These are phyloP conservation scores for Fusarium heterosporum DNA, from an alignment of 2,329 filamentous ascomycete species.

Conservation along the genomic window DNA sequence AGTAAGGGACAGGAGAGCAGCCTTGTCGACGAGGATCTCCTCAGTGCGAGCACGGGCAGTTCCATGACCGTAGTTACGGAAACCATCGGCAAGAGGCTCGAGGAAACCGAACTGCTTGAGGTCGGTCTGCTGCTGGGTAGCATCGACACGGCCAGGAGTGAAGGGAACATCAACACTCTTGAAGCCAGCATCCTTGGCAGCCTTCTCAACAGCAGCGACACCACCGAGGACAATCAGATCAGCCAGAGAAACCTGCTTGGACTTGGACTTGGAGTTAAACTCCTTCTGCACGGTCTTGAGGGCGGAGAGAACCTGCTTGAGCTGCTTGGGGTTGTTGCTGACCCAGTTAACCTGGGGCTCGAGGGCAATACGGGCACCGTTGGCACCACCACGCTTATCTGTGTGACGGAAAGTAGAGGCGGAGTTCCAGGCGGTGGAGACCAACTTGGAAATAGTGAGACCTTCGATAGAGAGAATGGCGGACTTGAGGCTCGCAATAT, in stretches of 20 bases:
- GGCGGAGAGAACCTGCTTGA: slow-evolving; percentile 69
- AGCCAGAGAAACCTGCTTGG: slow-evolving; percentile 80
- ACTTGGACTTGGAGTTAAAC: slow-evolving; percentile 65
- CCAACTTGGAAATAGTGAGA: slow-evolving; percentile 69
- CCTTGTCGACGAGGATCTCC: slow-evolving; percentile 77
- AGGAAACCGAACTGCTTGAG: slow-evolving; percentile 71
- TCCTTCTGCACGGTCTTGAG: slow-evolving; percentile 74
- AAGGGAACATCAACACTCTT: slow-evolving; percentile 73
- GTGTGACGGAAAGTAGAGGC: slow-evolving; percentile 78
- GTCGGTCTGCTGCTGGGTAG: slow-evolving; percentile 78
- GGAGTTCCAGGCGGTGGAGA: slow-evolving; percentile 75
- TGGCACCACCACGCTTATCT: slow-evolving; percentile 86
- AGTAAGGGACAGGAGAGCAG: slow-evolving; percentile 76
- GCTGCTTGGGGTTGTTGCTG: slow-evolving; percentile 77
- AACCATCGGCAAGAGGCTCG: slow-evolving; percentile 77
- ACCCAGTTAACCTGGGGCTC: slow-evolving; percentile 78
- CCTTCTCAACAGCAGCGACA: slow-evolving; percentile 77
- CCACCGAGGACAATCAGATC: slow-evolving; percentile 84
- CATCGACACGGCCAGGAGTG: slow-evolving; percentile 77
- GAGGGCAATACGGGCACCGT: slow-evolving; percentile 81
- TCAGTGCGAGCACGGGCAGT: slow-evolving; percentile 72
- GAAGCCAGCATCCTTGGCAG: slow-evolving; percentile 61
- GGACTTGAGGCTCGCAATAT: slow-evolving; percentile 75
- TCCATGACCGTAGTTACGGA: slow-evolving; percentile 81
- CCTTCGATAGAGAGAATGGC: slow-evolving; percentile 71